Percentiles rank a stretch among this genome's conserved stretches.
Conservation (phyloP, 768 basidiomycete genomes). For the Lactarius trivialis region DNA sequence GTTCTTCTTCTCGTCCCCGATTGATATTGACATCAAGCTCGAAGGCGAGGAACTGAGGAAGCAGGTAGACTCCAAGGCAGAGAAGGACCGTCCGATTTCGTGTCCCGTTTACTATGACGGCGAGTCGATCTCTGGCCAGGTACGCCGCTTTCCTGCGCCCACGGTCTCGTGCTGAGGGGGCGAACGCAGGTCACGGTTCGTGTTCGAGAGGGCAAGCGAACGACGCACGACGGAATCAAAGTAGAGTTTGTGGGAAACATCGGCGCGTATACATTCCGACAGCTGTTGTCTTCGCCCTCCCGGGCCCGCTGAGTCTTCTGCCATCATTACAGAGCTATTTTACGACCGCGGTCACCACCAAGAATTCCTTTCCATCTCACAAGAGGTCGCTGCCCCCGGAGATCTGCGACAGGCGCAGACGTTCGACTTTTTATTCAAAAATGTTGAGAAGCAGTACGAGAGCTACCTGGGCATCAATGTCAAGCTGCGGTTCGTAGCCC, state of each 20-base stretch:
- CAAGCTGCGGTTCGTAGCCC: slow-evolving; percentile 70
- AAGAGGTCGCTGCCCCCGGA: slow-evolving; percentile 92
- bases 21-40: slow-evolving; percentile 87
- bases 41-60: slow-evolving; percentile 83
- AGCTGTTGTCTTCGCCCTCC: background rate
- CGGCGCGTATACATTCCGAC: slow-evolving; percentile 45
- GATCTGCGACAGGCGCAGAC: slow-evolving; percentile 96
- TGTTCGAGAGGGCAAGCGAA: slow-evolving; percentile 90
- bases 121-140: slow-evolving; percentile 85
- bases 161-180: background rate
- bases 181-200: slow-evolving; percentile 66
- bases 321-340: slow-evolving; percentile 76
- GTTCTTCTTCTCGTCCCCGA: slow-evolving; percentile 86
- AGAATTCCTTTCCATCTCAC: slow-evolving; percentile 92
- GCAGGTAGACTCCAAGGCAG: slow-evolving; percentile 82
- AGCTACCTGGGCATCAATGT: slow-evolving; percentile 98
- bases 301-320: background rate
- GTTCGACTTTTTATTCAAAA: slow-evolving; percentile 97
- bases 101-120: slow-evolving; percentile 97
- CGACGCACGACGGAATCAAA: slow-evolving; percentile 91
- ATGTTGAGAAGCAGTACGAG: slow-evolving; percentile 98
- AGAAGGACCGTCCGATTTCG: slow-evolving; percentile 78
- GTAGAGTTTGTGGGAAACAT: slow-evolving; percentile 97
- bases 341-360: slow-evolving; percentile 98
- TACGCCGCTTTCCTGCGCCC: slow-evolving; percentile 30